These are phyloP conservation scores for Pulveroboletus sp. DNA, from an alignment of 768 basidiomycete genomes.

Conservation along the genomic window DNA sequence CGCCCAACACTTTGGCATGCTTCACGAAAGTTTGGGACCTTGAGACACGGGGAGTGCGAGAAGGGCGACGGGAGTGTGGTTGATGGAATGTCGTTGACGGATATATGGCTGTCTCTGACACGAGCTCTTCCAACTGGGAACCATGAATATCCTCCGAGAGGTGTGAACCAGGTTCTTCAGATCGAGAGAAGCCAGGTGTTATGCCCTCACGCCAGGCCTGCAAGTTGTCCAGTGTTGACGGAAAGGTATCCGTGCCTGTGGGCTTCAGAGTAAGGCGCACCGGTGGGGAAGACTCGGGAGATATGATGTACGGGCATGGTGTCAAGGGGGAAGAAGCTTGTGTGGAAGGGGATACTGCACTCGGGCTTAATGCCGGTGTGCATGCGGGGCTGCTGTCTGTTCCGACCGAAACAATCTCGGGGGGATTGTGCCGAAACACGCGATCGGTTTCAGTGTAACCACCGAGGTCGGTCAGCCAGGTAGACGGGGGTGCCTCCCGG, in stretches of 20 bases:
- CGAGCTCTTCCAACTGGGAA: slow-evolving; percentile 5
- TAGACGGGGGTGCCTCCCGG: slow-evolving; percentile 23
- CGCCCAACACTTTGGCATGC: slow-evolving; percentile 27
- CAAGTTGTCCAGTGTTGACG: slow-evolving; percentile 27
- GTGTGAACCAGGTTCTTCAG: slow-evolving; percentile 15
- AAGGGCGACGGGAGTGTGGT: not conserved
- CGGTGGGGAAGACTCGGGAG: slow-evolving; percentile 7
- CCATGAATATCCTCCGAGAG: slow-evolving; percentile 10
- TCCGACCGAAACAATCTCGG: slow-evolving; percentile 10
- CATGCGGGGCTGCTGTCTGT: slow-evolving; percentile 23
- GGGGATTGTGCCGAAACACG: slow-evolving; percentile 26
- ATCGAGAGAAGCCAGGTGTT: slow-evolving; percentile 13
- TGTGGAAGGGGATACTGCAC: slow-evolving; percentile 19
- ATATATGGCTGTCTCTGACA: slow-evolving; percentile 4
- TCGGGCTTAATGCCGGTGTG: slow-evolving; percentile 23
- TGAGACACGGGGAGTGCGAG: slow-evolving; percentile 2
- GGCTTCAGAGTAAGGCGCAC: slow-evolving; percentile 22
- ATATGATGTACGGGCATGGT: slow-evolving; percentile 12
- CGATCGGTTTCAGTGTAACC: slow-evolving; percentile 31
- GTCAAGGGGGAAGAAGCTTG: slow-evolving; percentile 15
- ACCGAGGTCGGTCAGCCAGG: slow-evolving; percentile 33
- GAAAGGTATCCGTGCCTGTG: slow-evolving; percentile 32
- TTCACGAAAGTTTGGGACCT: slow-evolving; percentile 21
- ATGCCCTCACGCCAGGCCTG: slow-evolving; percentile 30
- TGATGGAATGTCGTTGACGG: slow-evolving; percentile 9